Base-by-base conservation (phyloP, 2,329 filamentous ascomycete species). In the Beauveria sp. region DNA sequence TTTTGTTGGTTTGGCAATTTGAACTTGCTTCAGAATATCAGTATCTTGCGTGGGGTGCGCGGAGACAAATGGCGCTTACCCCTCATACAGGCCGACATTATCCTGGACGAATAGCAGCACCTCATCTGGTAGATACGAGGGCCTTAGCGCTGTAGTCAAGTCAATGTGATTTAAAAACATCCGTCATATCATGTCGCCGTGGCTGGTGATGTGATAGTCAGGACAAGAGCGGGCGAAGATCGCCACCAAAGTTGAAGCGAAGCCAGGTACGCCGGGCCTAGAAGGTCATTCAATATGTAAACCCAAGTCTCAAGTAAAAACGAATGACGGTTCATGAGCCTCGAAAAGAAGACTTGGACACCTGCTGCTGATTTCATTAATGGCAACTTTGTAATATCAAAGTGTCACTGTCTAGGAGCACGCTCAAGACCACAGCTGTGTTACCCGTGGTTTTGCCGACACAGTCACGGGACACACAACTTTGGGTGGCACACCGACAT, bases 91-190 rank as follows among this genome's bases (percentile, higher is more conserved):
- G 68, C 95, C 95, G 69, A 99, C 93, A 74, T 91, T 93, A 81
- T 98, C 93, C 79, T 98, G 93, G 63, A 99, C 93, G 77, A 96
- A 98, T 64, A 99, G 83, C 60, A 98, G 82, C 68, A 91, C 89
- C 83, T 99, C 95, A 81, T 97, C 95, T 71, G 91, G 89, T 67
- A 96, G 84, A 73, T 97, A 89, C 64, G 88, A 89, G 70, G 95
- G 95, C 81, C 95, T 90, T 73, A 97, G 85, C 73, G 95, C 95
- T 79, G 93, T 96, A 63, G 95, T 99, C 71, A 99, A 85, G 78
- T 99, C 93, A 75, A 98, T 84, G 70, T 89, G 87, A 83, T 96
- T 93, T 82, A 97, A 83, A 85, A 96, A 96, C 93, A 98, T 98
- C 82, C 59, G 59, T 61, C 50, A 61, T 61, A 48, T 61, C 51